Percentiles rank a stretch among this genome's conserved stretches.
These are phyloP conservation scores for Pleurozium schreberi DNA, from an alignment of 225 moss, liverwort and hornwort species.

Conservation along the genomic window DNA sequence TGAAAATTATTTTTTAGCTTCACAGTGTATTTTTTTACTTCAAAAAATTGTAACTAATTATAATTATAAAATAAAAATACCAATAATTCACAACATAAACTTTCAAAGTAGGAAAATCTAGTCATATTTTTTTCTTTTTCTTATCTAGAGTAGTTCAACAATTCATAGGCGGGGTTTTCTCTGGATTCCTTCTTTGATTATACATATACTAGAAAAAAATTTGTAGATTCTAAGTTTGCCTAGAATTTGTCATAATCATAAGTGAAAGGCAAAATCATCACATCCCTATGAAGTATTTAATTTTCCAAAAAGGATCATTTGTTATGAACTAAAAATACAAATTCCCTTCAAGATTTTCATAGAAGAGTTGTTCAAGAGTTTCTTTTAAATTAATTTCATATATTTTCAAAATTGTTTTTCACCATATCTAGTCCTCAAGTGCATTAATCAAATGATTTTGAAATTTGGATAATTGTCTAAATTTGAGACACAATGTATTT, in stretches of 20 bases:
- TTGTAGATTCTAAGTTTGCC: not conserved
- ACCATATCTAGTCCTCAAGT: fast-evolving
- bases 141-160: not conserved
- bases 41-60: too few relatives aligned
- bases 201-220: fast-evolving
- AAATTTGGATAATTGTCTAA: not conserved
- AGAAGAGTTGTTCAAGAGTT: not conserved
- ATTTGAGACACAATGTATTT: not conserved
- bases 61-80: too few relatives aligned
- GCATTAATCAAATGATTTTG: not conserved
- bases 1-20: too few relatives aligned
- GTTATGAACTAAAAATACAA: too few relatives aligned
- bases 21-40: too few relatives aligned
- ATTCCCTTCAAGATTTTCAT: fast-evolving
- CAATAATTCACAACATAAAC: too few relatives aligned
- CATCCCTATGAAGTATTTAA: not conserved
- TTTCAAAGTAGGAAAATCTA: too few relatives aligned
- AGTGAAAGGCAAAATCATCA: fast-evolving
- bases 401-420: too few relatives aligned
- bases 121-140: too few relatives aligned
- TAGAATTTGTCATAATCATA: not conserved
- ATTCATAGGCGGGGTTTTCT: fast-evolving
- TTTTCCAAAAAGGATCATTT: not conserved
- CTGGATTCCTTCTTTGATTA: fast-evolving
- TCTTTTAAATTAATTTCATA: not conserved